Conservation (phyloP, 441 rosid species). For the Croton laevigatus region DNA sequence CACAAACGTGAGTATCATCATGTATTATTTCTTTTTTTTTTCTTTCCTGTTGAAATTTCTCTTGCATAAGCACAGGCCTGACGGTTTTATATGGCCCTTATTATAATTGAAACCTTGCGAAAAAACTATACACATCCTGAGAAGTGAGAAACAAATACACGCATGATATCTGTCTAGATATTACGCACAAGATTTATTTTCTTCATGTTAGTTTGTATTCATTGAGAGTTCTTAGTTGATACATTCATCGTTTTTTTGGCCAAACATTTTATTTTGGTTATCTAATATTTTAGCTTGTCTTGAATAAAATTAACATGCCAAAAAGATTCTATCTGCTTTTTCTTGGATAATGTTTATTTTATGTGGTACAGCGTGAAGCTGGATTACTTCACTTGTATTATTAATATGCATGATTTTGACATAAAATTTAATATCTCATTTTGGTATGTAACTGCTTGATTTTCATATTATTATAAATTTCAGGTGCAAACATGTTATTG, state of each 20-base stretch:
- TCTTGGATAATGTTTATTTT: background rate
- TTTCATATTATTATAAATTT: slow-evolving; percentile 28
- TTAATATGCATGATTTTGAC: background rate
- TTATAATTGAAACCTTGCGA: background rate
- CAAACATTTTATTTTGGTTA: too few relatives aligned
- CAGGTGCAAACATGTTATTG: slow-evolving; percentile 73
- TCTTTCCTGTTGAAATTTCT: background rate
- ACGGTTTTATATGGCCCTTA: background rate
- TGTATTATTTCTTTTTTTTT: slow-evolving; percentile 4
- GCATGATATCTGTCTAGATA: too few relatives aligned
- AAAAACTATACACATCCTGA: too few relatives aligned
- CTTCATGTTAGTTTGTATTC: background rate
- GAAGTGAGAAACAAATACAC: too few relatives aligned
- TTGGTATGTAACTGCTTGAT: slow-evolving; percentile 8
- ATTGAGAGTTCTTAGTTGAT: background rate
- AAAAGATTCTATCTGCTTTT: background rate
- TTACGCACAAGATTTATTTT: background rate
- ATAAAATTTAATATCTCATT: background rate
- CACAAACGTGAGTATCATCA: slow-evolving; percentile 43
- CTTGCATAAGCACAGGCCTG: background rate
- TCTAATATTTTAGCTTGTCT: background rate
- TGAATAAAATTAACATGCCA: background rate
- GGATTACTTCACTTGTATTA: slow-evolving; percentile 7
- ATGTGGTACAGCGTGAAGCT: background rate
- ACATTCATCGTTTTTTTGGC: background rate